phyloP scores from a whole-genome alignment of 192 early-diverging fungal species.

The Pilobolus umbonatus region DNA sequence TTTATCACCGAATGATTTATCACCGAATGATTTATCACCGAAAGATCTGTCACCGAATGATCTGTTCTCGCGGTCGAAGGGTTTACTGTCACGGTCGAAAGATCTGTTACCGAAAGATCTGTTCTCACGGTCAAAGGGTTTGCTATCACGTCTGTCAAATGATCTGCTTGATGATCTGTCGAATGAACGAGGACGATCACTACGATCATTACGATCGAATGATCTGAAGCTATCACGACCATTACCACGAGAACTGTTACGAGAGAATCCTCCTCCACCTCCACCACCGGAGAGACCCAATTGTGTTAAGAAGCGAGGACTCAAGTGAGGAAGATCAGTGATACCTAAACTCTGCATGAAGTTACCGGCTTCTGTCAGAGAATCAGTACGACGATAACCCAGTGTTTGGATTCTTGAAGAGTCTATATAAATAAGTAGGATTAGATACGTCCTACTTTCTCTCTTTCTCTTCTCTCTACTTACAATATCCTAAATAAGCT shows the following conservation, averaged over 20 bases:
- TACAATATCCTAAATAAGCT: conserved; percentile 60
- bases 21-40: too few relatives aligned
- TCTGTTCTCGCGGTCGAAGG: too few relatives aligned
- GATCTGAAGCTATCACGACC: not conserved
- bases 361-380: conserved; percentile 34
- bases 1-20: too few relatives aligned
- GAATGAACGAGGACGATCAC: too few relatives aligned
- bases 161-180: too few relatives aligned
- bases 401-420: conserved; percentile 37
- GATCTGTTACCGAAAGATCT: too few relatives aligned
- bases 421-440: conserved; percentile 20
- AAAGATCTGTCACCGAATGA: too few relatives aligned
- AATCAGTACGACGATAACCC: conserved; percentile 31
- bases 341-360: conserved; percentile 44
- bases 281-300: conserved; percentile 33
- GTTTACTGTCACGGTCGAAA: too few relatives aligned
- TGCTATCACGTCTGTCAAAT: too few relatives aligned
- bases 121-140: too few relatives aligned
- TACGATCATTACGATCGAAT: not conserved
- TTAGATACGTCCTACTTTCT: too few relatives aligned
- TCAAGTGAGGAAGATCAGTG: conserved; percentile 37
- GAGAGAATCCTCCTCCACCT: not conserved
- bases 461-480: conserved; percentile 28
- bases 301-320: conserved; percentile 36
- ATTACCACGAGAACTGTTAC: too few relatives aligned